Evolutionary conservation across 2,329 filamentous ascomycete species (phyloP).

Genomic region (Celoporthe dispersa): DNA sequence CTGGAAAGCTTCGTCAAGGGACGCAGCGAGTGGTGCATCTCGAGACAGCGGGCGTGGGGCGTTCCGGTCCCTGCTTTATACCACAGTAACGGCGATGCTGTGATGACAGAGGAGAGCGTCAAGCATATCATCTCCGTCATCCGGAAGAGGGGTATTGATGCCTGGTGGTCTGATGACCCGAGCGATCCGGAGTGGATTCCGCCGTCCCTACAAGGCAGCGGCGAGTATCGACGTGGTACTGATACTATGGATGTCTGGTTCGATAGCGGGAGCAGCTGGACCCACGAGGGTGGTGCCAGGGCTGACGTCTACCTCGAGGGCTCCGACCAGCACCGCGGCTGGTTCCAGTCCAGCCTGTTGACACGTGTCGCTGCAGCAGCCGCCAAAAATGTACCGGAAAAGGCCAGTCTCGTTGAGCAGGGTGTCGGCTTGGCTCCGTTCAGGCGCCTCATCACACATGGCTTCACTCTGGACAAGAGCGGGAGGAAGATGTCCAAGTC

Average conservation of each 20-base stretch:
- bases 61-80: constrained; percentile 94
- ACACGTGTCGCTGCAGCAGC: constrained; percentile 75
- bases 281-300: constrained; percentile 51
- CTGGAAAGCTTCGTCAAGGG: constrained; percentile 86
- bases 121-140: constrained; percentile 84
- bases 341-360: constrained; percentile 96
- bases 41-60: constrained; percentile 92
- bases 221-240: constrained; percentile 71
- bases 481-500: constrained; percentile 99
- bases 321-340: constrained; percentile 93
- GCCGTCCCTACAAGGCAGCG: constrained; percentile 58
- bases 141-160: constrained; percentile 77
- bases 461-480: constrained; percentile 85
- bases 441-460: constrained; percentile 89
- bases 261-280: constrained; percentile 96
- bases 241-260: constrained; percentile 99
- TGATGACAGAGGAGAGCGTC: constrained; percentile 80
- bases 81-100: constrained; percentile 69
- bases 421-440: constrained; percentile 68
- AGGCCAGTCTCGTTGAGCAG: constrained; percentile 37
- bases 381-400: constrained; percentile 38
- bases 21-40: constrained; percentile 97
- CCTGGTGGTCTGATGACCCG: constrained; percentile 87
- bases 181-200: constrained; percentile 81
- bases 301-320: constrained; percentile 94